These are phyloP conservation scores for Hymenoscyphus occultus DNA, from an alignment of 2,329 filamentous ascomycete genomes.

Conservation along the genomic window DNA sequence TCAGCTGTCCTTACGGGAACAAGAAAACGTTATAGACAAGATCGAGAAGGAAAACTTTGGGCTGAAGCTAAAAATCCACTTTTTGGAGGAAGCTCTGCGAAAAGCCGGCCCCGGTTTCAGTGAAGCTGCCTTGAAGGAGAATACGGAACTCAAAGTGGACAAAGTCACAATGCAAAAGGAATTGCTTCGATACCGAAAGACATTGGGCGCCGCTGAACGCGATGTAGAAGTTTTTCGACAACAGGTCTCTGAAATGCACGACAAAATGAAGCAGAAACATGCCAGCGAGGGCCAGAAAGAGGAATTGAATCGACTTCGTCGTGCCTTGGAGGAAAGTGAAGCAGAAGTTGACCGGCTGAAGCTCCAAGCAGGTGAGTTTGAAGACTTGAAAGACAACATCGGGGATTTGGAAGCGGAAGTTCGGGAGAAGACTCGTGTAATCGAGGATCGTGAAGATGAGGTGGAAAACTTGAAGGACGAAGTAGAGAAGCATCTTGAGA, in stretches of 20 bases:
- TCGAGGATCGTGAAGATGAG: conserved; percentile 74
- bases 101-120: conserved; percentile 89
- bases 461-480: conserved; percentile 63
- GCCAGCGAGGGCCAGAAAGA: conserved; percentile 66
- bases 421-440: conserved; percentile 69
- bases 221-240: conserved; percentile 81
- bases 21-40: conserved; percentile 91
- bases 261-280: conserved; percentile 74
- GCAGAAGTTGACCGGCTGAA: conserved; percentile 49
- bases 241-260: conserved; percentile 78
- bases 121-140: conserved; percentile 85
- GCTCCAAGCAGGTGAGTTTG: conserved; percentile 55
- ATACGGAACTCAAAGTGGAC: conserved; percentile 92
- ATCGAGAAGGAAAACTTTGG: conserved; percentile 99
- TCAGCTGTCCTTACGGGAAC: conserved; percentile 85
- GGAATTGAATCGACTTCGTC: conserved; percentile 57
- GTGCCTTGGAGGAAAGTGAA: conserved; percentile 55
- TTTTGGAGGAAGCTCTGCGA: conserved; percentile 83
- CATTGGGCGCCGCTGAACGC: conserved; percentile 75
- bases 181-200: conserved; percentile 81
- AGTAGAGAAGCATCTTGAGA: conserved; percentile 50
- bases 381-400: conserved; percentile 70
- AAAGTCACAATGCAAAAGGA: conserved; percentile 87
- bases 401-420: conserved; percentile 73
- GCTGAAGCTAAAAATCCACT: conserved; percentile 94